phyloP scores from a whole-genome alignment of 179 eudicot species.

The Actinidia chinensis region DNA sequence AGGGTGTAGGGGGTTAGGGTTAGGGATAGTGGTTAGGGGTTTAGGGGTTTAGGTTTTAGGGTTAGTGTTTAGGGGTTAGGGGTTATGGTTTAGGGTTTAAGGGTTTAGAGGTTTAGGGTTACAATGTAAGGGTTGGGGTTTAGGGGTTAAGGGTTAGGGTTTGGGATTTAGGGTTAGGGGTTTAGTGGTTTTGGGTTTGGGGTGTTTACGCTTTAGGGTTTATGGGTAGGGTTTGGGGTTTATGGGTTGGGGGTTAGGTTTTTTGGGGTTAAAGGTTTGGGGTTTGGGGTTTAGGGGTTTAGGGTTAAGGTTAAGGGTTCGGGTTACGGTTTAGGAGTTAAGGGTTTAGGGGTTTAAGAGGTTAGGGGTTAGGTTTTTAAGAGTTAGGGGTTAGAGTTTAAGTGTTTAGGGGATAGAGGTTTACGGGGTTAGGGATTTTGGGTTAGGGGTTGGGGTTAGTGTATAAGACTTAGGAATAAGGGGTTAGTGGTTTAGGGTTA shows the following conservation, averaged over 20 bases:
- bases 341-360: neutral
- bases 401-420: neutral
- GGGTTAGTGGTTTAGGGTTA: neutral
- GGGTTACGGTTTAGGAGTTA: neutral
- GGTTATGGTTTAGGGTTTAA: neutral
- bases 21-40: neutral
- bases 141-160: conserved; percentile 10
- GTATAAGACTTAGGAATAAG: neutral
- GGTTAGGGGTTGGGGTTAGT: neutral
- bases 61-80: neutral
- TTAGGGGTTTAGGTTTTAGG: neutral
- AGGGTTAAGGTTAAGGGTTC: neutral
- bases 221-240: conserved; percentile 1
- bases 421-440: neutral
- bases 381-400: neutral
- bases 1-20: neutral
- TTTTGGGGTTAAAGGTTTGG: neutral
- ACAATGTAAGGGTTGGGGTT: neutral
- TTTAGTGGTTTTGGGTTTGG: conserved; percentile 11
- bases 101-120: conserved; percentile 12
- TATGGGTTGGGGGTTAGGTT: conserved; percentile 2
- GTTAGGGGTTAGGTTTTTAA: neutral
- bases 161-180: neutral
- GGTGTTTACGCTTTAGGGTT: neutral
- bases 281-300: neutral